These are phyloP conservation scores for Prunus campanulata DNA, from an alignment of 306 rosid species.

Conservation along the genomic window DNA sequence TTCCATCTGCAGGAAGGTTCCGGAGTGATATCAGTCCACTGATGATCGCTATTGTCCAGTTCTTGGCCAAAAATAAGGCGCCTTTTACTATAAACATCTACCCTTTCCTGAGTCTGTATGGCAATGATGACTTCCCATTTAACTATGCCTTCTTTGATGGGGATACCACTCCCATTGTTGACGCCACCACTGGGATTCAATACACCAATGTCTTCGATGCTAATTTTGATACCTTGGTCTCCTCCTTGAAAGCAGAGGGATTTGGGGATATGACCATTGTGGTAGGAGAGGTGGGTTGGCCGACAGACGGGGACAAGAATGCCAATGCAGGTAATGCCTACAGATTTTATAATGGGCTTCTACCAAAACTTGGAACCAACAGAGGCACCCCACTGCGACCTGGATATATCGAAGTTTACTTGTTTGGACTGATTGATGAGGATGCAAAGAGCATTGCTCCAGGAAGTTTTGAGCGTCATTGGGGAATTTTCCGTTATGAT, in stretches of 20 bases:
- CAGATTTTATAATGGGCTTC: constrained; percentile 80
- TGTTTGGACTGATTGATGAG: constrained; percentile 84
- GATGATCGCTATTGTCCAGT: constrained; percentile 81
- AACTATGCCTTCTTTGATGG: constrained; percentile 95
- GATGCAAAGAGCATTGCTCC: constrained; percentile 88
- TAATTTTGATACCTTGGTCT: constrained; percentile 84
- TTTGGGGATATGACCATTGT: constrained; percentile 60
- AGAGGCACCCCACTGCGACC: constrained; percentile 84
- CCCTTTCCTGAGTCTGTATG: constrained; percentile 92
- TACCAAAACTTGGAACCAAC: constrained; percentile 62
- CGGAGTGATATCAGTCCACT: constrained; percentile 64
- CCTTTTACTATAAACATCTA: constrained; percentile 93
- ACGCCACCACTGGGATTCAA: constrained; percentile 44
- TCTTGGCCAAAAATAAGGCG: constrained; percentile 62
- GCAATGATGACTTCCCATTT: constrained; percentile 76
- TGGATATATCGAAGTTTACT: constrained; percentile 77
- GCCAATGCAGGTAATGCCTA: constrained; percentile 68
- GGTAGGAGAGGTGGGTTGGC: constrained; percentile 99
- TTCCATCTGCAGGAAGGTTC: constrained; percentile 87
- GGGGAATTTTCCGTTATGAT: constrained; percentile 86
- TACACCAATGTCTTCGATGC: constrained; percentile 94
- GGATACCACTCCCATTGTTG: constrained; percentile 54
- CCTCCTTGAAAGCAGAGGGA: constrained; percentile 71
- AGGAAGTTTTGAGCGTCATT: constrained; percentile 86
- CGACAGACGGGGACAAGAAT: constrained; percentile 94